These are phyloP conservation scores for Parastagonospora avenae DNA, from an alignment of 2,329 filamentous ascomycete species.

Conservation along the genomic window DNA sequence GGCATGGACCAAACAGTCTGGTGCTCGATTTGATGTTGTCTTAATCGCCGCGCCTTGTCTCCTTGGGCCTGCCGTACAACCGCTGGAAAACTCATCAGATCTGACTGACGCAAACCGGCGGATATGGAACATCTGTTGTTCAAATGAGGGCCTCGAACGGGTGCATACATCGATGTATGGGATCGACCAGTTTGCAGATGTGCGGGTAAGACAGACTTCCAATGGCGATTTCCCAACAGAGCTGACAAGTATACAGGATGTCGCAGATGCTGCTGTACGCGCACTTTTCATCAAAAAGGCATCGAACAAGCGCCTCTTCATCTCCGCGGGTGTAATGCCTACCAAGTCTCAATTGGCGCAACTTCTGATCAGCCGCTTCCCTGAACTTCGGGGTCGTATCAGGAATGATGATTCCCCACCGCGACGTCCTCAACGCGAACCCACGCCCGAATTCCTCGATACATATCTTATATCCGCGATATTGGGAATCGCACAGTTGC, in stretches of 20 bases:
- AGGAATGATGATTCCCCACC: slow-evolving; percentile 17
- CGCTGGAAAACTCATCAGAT: slow-evolving; percentile 28
- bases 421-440: slow-evolving; percentile 4
- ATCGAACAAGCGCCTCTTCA: slow-evolving; percentile 30
- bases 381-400: slow-evolving; percentile 27
- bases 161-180: slow-evolving; percentile 26
- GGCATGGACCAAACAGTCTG: slow-evolving; percentile 24
- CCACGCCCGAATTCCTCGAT: slow-evolving; percentile 23
- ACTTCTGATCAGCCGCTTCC: slow-evolving; percentile 27
- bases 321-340: slow-evolving; percentile 32
- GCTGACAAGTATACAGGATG: slow-evolving; percentile 29
- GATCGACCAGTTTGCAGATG: slow-evolving; percentile 32
- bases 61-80: slow-evolving; percentile 30
- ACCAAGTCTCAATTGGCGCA: slow-evolving; percentile 25
- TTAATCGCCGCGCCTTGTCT: slow-evolving; percentile 30
- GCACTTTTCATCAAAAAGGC: slow-evolving; percentile 27
- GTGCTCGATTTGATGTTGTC: slow-evolving; percentile 30
- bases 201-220: slow-evolving; percentile 29
- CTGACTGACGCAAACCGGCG: slow-evolving; percentile 31
- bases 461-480: slow-evolving; percentile 25
- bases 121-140: slow-evolving; percentile 35
- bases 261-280: slow-evolving; percentile 31
- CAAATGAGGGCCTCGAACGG: slow-evolving; percentile 18
- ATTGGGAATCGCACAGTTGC: slow-evolving; percentile 28
- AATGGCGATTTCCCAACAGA: not conserved